Base-by-base conservation (phyloP, 2,329 filamentous ascomycete genomes). In the Pseudogymnoascus sp. region DNA sequence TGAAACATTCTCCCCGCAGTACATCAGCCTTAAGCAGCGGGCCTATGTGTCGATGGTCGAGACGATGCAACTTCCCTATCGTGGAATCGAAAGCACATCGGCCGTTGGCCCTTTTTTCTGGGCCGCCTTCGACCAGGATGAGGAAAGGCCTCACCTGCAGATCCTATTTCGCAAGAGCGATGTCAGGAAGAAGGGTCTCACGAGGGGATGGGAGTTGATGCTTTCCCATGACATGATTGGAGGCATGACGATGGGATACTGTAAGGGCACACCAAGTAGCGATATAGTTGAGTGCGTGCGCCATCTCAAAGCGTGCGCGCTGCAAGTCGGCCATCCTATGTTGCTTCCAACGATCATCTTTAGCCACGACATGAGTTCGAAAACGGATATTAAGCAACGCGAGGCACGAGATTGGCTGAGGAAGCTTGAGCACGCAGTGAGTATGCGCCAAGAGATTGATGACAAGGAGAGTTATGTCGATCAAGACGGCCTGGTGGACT, bases 131-230 rank as follows among this genome's bases (percentile, higher is more conserved):
- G 81, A 86, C 67, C 78, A 81, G 63, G 78, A 84, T 65, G 80
- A 82, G 60, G 75, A 78, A 1, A 77, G 84, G 64, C 80, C 78
- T 37, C 80, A 83, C 71, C 72, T 86, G 50, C 83, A 86, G 67
- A 81, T 86, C 65, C 78, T 86, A 62, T 84, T 83, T 68, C 80
- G 84, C 65, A 87, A 87, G 71, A 85, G 81, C 18, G 84, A 87
- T 68, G 84, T 86, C 41, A 80, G 81, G 60, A 86, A 87, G 70
- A 85, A 82, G 72, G 82, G 82, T 61, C 79, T 77, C 68, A 86
- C 84, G 16, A 79, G 84, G 58, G 83, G 83, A 41, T 87, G 83
- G 82, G 84, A 87, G 70, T 76, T 85, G 62, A 83, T 84, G 76
- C 77, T 86, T 38, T 85, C 82, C 2, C 77, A 86, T 70, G 78